Evolutionary conservation across 257 asterid genomes (phyloP).

Genomic region (Solanum etuberosum): DNA sequence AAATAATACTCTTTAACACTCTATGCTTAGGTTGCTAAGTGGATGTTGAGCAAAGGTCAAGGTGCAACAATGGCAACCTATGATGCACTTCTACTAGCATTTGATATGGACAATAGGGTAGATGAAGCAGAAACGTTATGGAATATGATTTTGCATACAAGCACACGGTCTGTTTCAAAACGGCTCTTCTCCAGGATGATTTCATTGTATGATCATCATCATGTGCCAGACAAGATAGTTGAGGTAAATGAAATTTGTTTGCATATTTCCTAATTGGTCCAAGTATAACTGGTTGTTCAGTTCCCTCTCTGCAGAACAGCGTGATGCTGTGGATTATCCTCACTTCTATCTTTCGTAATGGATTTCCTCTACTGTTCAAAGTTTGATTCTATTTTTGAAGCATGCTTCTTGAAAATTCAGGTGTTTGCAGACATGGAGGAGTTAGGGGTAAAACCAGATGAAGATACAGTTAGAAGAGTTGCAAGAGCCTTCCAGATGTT

Average conservation of each 20-base stretch:
- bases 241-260: conserved; percentile 37
- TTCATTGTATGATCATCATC: conserved; percentile 71
- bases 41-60: conserved; percentile 13
- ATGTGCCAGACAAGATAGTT: conserved; percentile 39
- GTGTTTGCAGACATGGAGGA: conserved; percentile 98
- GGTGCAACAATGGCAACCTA: conserved; percentile 45
- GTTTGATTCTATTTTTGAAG: background rate
- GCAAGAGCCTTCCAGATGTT: conserved; percentile 56
- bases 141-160: conserved; percentile 64
- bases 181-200: conserved; percentile 79
- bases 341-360: background rate
- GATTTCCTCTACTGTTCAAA: background rate
- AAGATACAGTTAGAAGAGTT: conserved; percentile 60
- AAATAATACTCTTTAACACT: background rate
- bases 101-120: conserved; percentile 75
- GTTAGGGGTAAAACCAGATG: conserved; percentile 78
- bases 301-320: background rate
- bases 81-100: conserved; percentile 66
- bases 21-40: conserved; percentile 3
- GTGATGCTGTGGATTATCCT: background rate
- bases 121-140: conserved; percentile 78
- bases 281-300: background rate
- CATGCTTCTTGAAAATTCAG: conserved; percentile 18
- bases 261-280: background rate
- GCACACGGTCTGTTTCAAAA: conserved; percentile 70